Conservation (phyloP, 148 eudicot species). For the Bassia scoparia region DNA sequence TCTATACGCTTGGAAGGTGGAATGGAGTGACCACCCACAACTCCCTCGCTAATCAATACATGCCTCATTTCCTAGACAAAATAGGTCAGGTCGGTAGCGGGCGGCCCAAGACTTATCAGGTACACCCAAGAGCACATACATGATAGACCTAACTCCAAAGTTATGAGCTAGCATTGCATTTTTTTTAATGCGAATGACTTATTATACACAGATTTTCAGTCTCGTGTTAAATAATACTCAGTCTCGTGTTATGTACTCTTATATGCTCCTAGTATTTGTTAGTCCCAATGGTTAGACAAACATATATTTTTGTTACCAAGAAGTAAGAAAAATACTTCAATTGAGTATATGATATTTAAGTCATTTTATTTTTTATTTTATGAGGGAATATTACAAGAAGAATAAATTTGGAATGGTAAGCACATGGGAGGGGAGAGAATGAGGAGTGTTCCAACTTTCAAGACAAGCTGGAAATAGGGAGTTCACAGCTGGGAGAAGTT, state of each 20-base stretch:
- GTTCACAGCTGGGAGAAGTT: constrained; percentile 7
- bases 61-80: background rate
- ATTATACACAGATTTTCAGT: no score
- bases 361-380: no score
- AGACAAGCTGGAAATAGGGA: constrained; percentile 18
- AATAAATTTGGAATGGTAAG: background rate
- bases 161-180: no score
- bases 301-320: background rate
- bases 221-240: no score
- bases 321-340: background rate
- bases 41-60: background rate
- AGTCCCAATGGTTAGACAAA: no score
- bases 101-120: no score
- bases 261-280: no score
- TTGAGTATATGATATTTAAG: no score
- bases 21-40: constrained; percentile 23
- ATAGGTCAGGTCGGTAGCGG: background rate
- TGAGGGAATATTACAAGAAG: no score
- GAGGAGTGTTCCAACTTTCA: background rate
- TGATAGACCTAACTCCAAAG: no score
- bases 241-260: no score
- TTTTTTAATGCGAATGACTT: no score
- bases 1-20: constrained; percentile 39
- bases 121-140: background rate
- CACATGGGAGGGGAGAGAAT: constrained; percentile 17